These are phyloP conservation scores for Pichia sp. DNA, from an alignment of 1,139 yeast species.

Conservation along the genomic window DNA sequence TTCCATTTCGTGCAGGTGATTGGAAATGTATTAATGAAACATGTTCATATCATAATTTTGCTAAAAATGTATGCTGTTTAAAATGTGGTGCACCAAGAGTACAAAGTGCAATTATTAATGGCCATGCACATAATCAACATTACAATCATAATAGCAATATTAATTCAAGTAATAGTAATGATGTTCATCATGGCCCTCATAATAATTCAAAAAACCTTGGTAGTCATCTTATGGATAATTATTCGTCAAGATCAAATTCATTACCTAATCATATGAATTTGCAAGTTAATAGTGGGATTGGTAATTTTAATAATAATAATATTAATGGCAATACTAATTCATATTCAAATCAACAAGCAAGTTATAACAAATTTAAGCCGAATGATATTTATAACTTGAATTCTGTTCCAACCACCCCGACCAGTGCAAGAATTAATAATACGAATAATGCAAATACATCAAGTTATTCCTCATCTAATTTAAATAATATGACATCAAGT, in stretches of 20 bases:
- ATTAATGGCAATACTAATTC: slow-evolving; percentile 8
- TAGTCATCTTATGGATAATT: slow-evolving; percentile 5
- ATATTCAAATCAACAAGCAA: slow-evolving; percentile 2
- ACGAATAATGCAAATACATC: background rate
- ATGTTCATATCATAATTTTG: slow-evolving; percentile 88
- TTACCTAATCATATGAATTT: slow-evolving; percentile 10
- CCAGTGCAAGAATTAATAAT: background rate
- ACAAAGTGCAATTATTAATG: slow-evolving; percentile 33
- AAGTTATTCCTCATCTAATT: background rate
- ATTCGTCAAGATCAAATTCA: slow-evolving; percentile 14
- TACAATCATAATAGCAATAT: slow-evolving; percentile 18
- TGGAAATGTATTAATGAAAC: slow-evolving; percentile 83
- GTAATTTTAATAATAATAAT: background rate
- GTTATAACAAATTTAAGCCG: slow-evolving; percentile 3
- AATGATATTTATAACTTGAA: slow-evolving; percentile 14
- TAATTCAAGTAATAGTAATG: slow-evolving; percentile 1
- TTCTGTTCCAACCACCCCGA: slow-evolving; percentile 15
- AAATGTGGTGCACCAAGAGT: slow-evolving; percentile 82
- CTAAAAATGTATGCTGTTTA: slow-evolving; percentile 79
- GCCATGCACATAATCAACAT: slow-evolving; percentile 24
- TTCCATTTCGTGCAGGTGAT: slow-evolving; percentile 95
- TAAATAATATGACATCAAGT: slow-evolving; percentile 7
- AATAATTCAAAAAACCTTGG: slow-evolving; percentile 1
- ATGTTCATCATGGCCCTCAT: slow-evolving; percentile 13
- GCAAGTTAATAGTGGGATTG: background rate